Conservation (phyloP, 306 rosid genomes). For the Fragaria ananassa region DNA sequence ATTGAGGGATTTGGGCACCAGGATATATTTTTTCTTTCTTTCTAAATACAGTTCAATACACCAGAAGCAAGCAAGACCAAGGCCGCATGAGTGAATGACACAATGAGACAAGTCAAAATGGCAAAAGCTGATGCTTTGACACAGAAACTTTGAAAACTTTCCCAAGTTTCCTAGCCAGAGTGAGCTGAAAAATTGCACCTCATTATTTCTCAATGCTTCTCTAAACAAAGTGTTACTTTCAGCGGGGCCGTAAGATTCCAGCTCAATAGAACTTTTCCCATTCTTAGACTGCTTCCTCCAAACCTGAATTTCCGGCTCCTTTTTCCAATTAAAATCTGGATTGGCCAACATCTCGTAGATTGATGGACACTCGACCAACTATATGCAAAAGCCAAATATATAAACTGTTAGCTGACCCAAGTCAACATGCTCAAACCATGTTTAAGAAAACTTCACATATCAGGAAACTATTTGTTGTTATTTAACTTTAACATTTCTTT, state of each 20-base stretch:
- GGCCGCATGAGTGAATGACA: background rate
- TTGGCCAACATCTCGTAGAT: conserved; percentile 90
- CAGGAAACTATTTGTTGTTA: background rate
- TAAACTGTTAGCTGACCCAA: background rate
- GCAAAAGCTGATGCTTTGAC: background rate
- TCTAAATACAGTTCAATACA: background rate
- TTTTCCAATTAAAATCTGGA: conserved; percentile 75
- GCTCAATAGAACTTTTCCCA: conserved; percentile 41
- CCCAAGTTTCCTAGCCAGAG: background rate
- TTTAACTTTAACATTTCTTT: background rate
- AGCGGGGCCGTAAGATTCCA: conserved; percentile 67
- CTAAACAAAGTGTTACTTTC: conserved; percentile 52
- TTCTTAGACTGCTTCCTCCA: conserved; percentile 63
- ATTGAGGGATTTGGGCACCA: background rate
- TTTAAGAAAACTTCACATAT: background rate
- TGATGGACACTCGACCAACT: conserved; percentile 94
- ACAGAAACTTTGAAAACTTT: background rate
- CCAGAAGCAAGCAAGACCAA: background rate
- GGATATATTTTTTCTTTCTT: background rate
- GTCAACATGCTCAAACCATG: conserved; percentile 1
- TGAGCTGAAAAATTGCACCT: conserved; percentile 39
- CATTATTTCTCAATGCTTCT: conserved; percentile 72
- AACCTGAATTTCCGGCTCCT: conserved; percentile 66
- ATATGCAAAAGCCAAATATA: conserved; percentile 24
- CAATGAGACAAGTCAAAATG: background rate